Percentiles rank a stretch among this genome's conserved stretches.
phyloP scores from a whole-genome alignment of 345 rosid species.

The Carallia pectinifolia region DNA sequence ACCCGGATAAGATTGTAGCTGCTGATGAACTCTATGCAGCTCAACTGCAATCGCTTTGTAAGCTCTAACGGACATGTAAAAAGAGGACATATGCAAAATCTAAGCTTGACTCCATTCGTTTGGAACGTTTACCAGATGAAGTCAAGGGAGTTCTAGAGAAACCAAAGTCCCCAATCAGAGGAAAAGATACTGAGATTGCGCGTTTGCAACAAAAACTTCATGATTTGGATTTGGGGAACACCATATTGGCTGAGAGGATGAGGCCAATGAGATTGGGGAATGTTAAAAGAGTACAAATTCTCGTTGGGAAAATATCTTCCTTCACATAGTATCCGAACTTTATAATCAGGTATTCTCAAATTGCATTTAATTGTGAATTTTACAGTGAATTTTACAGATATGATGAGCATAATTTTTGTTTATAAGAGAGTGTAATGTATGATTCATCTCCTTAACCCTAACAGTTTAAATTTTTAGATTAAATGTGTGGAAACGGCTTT shows the following conservation, averaged over 20 bases:
- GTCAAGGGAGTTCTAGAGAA: slow-evolving; percentile 35
- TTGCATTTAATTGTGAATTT: no score
- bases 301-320: no score
- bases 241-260: slow-evolving; percentile 32
- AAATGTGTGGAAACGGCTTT: slow-evolving; percentile 11
- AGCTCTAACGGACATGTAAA: slow-evolving; percentile 34
- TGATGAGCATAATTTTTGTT: no score
- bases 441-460: no score
- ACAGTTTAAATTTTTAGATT: no score
- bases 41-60: slow-evolving; percentile 45
- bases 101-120: slow-evolving; percentile 28
- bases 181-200: slow-evolving; percentile 38
- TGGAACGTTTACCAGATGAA: slow-evolving; percentile 32
- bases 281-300: no score
- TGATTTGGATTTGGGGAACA: slow-evolving; percentile 33
- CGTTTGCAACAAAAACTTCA: slow-evolving; percentile 29
- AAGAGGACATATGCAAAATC: slow-evolving; percentile 23
- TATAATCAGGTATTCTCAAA: no score
- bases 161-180: slow-evolving; percentile 33
- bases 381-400: no score
- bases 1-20: slow-evolving; percentile 51
- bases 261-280: slow-evolving; percentile 24
- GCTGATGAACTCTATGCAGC: slow-evolving; percentile 50
- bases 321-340: no score
- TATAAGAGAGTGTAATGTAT: no score